Conservation (phyloP, 2,329 filamentous ascomycete species). For the Trichoderma brevicompactum region DNA sequence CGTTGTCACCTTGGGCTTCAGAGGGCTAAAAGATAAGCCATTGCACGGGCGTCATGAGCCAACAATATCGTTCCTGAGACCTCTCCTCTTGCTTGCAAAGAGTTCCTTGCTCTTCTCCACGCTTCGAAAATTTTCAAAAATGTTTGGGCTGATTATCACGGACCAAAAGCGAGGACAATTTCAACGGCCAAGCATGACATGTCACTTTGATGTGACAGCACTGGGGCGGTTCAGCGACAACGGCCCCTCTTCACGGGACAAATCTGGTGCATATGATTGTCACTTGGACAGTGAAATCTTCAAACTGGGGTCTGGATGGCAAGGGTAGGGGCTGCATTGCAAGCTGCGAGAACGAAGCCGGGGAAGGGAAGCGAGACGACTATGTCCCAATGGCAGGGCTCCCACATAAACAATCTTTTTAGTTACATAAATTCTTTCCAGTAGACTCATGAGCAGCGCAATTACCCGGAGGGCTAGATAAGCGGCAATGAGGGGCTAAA, state of each 20-base stretch:
- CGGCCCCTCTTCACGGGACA: not conserved
- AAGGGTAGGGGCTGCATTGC: not conserved
- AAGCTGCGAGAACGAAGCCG: not conserved
- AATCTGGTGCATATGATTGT: slow-evolving; percentile 1
- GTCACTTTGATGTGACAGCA: slow-evolving; percentile 23
- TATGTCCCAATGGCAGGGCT: not conserved
- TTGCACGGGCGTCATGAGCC: not conserved
- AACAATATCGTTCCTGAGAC: not conserved
- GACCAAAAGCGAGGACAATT: slow-evolving; percentile 1
- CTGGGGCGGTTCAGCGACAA: not conserved
- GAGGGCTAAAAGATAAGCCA: not conserved
- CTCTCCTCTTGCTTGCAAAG: not conserved
- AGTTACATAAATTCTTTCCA: not conserved
- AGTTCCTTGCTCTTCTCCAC: not conserved
- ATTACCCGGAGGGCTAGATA: not conserved
- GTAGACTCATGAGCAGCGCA: not conserved
- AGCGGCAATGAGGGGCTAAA: not conserved
- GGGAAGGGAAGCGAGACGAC: not conserved
- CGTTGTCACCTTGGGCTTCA: not conserved
- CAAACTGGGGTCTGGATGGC: not conserved
- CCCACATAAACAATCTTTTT: not conserved
- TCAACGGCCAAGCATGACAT: slow-evolving; percentile 22
- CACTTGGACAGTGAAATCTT: slow-evolving; percentile 1
- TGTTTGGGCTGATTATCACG: not conserved
- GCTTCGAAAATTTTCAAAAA: not conserved